phyloP scores from a whole-genome alignment of 257 asterid species.

The Gentiana macrophylla region DNA sequence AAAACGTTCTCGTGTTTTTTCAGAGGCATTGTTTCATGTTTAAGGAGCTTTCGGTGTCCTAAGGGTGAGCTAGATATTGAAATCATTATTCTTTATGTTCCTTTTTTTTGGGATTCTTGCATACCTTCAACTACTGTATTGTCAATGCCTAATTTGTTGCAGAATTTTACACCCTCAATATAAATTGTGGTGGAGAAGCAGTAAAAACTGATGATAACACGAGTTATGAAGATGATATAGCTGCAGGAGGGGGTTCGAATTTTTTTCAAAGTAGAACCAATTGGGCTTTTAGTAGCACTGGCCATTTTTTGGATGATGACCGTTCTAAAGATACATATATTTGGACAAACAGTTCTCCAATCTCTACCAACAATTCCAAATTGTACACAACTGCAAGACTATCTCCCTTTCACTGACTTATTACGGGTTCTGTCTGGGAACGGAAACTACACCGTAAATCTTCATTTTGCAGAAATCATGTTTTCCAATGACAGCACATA shows the following conservation, averaged over 20 bases:
- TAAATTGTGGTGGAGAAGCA: slow-evolving; percentile 26
- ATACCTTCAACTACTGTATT: neutral
- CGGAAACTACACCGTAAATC: slow-evolving; percentile 24
- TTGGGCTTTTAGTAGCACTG: slow-evolving; percentile 66
- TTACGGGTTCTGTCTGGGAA: slow-evolving; percentile 23
- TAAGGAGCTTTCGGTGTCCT: slow-evolving; percentile 18
- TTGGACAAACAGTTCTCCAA: slow-evolving; percentile 7
- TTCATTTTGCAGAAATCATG: slow-evolving; percentile 33
- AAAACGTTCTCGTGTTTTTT: slow-evolving; percentile 6
- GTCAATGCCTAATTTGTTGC: neutral
- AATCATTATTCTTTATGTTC: neutral
- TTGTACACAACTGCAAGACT: slow-evolving; percentile 20
- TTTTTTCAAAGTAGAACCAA: slow-evolving; percentile 19
- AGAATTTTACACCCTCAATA: slow-evolving; percentile 5
- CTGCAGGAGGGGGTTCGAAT: slow-evolving; percentile 32
- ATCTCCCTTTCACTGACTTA: slow-evolving; percentile 35
- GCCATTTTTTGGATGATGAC: slow-evolving; percentile 35
- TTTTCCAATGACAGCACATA: slow-evolving; percentile 16
- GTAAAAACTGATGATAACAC: slow-evolving; percentile 16
- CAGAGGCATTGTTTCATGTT: slow-evolving; percentile 41
- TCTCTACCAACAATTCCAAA: neutral
- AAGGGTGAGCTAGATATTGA: slow-evolving; percentile 26
- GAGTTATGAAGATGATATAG: slow-evolving; percentile 24
- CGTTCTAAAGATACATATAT: slow-evolving; percentile 15
- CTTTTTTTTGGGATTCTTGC: neutral